Evolutionary conservation across 805 yeast species (phyloP), one percentile per base, ranked within the genome.

Genomic region (Yamadazyma tumulicola): DNA sequence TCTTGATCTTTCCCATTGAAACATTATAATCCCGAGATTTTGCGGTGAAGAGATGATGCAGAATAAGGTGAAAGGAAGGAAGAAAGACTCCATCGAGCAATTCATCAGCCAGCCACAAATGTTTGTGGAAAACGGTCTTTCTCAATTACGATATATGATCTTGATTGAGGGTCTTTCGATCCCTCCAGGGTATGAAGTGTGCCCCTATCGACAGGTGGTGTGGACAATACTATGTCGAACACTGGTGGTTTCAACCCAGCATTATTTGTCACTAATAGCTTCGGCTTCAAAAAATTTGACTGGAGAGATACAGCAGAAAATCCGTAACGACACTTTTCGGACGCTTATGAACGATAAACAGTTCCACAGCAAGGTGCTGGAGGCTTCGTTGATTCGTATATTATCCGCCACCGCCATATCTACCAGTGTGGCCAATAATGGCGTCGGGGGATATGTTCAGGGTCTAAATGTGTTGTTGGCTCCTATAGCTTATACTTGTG

Each of bases 391-490:
- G 27, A 70, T 81, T 7, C 59, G 96, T 29, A 62, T 87, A 3
- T 66, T 88, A 17, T 81, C 85, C 20, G 79, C 84, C n/a, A 74
- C 77, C 51, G 94, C 94, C 3, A 59, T 77, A 55, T 57, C 72
- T 13, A 39, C 53, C 8, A 32, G 27, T 38, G 52, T 29, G 33
- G 13, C 9, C 12, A 16, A 23, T 4, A 20, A 22, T 13, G 17
- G 25, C 10, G 52, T 51, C 26, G 62, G 55, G 5, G 72, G 72
- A 0, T 86, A 86, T 51, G 96, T 88, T n/a, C 96, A 88, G 54
- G 96, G 96, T 2, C 77, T 89, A 82, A 88, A 88, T 53, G 87
- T 88, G 0, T 56, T 88, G 15, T 72, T 83, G 16, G 96, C 95
- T 0, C 96, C 96, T 1, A 74, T 88, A 36, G 72, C 87, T 12